phyloP scores from a whole-genome alignment of 208 protist species.

The Crithidia bombi region DNA sequence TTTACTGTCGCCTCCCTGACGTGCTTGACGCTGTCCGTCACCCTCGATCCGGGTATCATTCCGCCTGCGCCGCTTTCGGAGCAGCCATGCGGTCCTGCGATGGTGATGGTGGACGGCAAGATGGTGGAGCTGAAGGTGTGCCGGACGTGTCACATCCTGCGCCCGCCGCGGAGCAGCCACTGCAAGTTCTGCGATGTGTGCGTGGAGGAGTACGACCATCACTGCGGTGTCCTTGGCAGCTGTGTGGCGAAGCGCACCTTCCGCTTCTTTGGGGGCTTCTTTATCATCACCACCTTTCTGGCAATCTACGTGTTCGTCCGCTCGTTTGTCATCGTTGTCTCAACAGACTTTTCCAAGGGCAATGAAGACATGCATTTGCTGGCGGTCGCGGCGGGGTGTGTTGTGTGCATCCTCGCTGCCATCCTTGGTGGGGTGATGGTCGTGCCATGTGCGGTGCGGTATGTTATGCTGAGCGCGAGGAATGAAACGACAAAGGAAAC shows the following conservation, averaged over 20 bases:
- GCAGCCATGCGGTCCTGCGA: conserved; percentile 15
- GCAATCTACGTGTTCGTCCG: conserved; percentile 49
- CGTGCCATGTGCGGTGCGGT: conserved; percentile 44
- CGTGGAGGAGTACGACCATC: conserved; percentile 89
- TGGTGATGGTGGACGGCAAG: conserved; percentile 42
- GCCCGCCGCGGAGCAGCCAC: conserved; percentile 81
- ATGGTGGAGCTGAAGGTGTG: conserved; percentile 70
- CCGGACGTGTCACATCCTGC: conserved; percentile 79
- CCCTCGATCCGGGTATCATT: conserved; percentile 77
- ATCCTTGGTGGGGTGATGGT: conserved; percentile 32
- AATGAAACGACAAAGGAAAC: conserved; percentile 60
- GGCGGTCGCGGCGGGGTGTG: conserved; percentile 32
- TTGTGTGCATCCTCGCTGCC: conserved; percentile 26
- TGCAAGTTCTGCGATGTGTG: conserved; percentile 84
- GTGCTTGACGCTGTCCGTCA: conserved; percentile 60
- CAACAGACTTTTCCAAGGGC: conserved; percentile 13
- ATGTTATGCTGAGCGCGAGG: conserved; percentile 49
- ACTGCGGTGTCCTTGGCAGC: conserved; percentile 78
- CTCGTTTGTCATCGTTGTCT: conserved; percentile 40
- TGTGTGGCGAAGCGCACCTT: conserved; percentile 84
- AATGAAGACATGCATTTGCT: conserved; percentile 23
- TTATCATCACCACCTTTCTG: conserved; percentile 54
- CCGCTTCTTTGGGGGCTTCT: conserved; percentile 84
- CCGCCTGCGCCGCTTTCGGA: conserved; percentile 43
- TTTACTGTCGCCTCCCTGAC: conserved; percentile 41